These are phyloP conservation scores for Geosmithia morbida DNA, from an alignment of 2,329 filamentous ascomycete species.

Conservation along the genomic window DNA sequence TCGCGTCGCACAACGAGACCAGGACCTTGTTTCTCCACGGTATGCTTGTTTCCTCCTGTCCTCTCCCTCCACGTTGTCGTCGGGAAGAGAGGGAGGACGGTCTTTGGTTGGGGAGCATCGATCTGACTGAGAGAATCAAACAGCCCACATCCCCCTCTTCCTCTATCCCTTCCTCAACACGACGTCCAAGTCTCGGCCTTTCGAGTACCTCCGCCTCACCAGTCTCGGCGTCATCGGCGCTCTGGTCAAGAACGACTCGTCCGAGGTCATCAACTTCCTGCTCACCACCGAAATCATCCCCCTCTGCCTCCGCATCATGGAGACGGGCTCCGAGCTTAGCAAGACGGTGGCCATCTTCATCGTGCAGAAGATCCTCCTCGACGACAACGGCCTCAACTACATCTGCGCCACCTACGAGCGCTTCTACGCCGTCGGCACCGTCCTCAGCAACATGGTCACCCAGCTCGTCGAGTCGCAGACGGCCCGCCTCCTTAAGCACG, in stretches of 20 bases:
- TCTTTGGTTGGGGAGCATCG: too few species aligned
- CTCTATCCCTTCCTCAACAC: conserved; percentile 98
- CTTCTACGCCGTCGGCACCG: conserved; percentile 95
- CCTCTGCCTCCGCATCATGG: conserved; percentile 95
- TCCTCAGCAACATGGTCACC: conserved; percentile 96
- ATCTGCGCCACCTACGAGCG: conserved; percentile 98
- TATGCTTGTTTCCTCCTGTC: conserved; percentile 23
- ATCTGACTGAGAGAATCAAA: too few species aligned
- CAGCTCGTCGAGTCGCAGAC: conserved; percentile 97
- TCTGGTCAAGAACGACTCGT: conserved; percentile 96
- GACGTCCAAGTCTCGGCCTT: conserved; percentile 92
- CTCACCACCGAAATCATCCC: conserved; percentile 98
- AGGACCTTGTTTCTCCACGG: conserved; percentile 86
- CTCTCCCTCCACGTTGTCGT: not conserved
- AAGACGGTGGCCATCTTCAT: conserved; percentile 99
- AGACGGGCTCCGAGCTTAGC: conserved; percentile 93
- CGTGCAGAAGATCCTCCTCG: conserved; percentile 94
- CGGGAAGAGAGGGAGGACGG: conserved; percentile 4
- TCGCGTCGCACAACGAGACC: conserved; percentile 94
- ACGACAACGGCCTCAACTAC: conserved; percentile 93
- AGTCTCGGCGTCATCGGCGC: conserved; percentile 94
- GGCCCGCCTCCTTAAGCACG: conserved; percentile 87
- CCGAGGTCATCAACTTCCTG: conserved; percentile 97
- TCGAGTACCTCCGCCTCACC: conserved; percentile 92
- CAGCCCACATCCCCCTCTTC: conserved; percentile 94